Conservation (phyloP, 2,329 filamentous ascomycete genomes). For the Fonsecaea monophora region DNA sequence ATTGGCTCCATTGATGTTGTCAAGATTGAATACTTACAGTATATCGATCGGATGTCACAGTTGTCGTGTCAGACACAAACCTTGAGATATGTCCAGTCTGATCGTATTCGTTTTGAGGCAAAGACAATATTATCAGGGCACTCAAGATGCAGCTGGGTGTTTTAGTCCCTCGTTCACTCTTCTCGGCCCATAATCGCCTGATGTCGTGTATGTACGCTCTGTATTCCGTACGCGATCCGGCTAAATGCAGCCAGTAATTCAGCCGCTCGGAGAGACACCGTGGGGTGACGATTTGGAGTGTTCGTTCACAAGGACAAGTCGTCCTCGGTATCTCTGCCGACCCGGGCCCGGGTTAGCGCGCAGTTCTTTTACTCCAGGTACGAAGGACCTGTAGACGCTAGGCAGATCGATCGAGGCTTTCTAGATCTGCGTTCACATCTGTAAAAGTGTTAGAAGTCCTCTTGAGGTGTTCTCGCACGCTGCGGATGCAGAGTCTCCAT, state of each 20-base stretch:
- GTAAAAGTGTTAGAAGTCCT: not conserved
- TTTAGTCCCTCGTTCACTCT: not conserved
- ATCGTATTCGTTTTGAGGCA: not conserved
- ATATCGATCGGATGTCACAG: not conserved
- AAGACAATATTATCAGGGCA: not conserved
- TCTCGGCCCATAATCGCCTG: constrained; percentile 4
- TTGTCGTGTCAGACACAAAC: not conserved
- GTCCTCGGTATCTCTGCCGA: not conserved
- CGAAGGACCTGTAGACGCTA: not conserved
- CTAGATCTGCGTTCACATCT: not conserved
- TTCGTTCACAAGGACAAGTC: not conserved
- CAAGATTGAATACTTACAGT: not conserved
- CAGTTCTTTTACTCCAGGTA: not conserved
- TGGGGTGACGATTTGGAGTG: constrained; percentile 17
- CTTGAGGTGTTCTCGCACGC: not conserved
- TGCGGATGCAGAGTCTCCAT: not conserved
- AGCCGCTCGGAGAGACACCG: constrained; percentile 19
- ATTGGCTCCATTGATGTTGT: constrained; percentile 41
- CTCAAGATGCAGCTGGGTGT: not conserved
- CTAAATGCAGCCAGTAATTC: constrained; percentile 23
- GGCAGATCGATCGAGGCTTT: not conserved
- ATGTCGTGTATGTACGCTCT: not conserved
- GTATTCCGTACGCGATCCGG: constrained; percentile 5
- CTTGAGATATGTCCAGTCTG: not conserved
- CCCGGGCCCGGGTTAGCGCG: not conserved